Evolutionary conservation across 202 grass and related monocot species (phyloP), one percentile per base, ranked within the genome.

Genomic region (Schoenoplectus triqueter): DNA sequence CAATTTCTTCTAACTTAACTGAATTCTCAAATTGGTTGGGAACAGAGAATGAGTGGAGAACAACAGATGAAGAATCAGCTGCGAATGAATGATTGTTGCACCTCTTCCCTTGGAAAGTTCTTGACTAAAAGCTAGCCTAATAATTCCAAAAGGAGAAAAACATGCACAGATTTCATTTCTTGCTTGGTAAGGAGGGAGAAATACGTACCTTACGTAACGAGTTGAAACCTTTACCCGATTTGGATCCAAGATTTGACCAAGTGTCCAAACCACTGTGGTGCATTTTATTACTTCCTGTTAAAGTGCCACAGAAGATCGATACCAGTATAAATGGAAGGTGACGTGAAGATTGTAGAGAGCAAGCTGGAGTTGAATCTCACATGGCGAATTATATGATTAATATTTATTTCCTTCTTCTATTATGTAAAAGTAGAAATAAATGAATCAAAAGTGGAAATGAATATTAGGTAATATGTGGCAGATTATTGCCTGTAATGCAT

Each of bases 121-220:
- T 42, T 46, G 81, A 83, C 80, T 84, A 89, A 88, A 89, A 78
- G 91, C 87, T 78, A 94, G 67, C 57, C 93, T 87, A 11, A 63
- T 94, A 66, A 98, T 82, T 84, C 93, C 95, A 93, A 98, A 92
- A 17, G 93, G 90, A 79, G 91, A 98, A 84, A 98, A 42, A 73
- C 85, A 92, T 82, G 92, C 88, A 65, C 88, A 82, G 48, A 90
- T 83, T 22, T 95, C 88, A 13, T 66, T 63, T 39, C 88, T 88
- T 85, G 62, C 80, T 98, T 82, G 91, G 87, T 86, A 87, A 64
- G 91, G 85, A 94, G 95, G 90, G 82, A 98, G 84, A 76, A 95
- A 71, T 74, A n/a, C n/a, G n/a, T n/a, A 98, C 72, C 83, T 85
- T 95, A 74, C 93, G 87, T 62, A 95, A 73, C 40, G 65, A 72